Base-by-base conservation (phyloP, 306 rosid genomes). In the Quercus robur region DNA sequence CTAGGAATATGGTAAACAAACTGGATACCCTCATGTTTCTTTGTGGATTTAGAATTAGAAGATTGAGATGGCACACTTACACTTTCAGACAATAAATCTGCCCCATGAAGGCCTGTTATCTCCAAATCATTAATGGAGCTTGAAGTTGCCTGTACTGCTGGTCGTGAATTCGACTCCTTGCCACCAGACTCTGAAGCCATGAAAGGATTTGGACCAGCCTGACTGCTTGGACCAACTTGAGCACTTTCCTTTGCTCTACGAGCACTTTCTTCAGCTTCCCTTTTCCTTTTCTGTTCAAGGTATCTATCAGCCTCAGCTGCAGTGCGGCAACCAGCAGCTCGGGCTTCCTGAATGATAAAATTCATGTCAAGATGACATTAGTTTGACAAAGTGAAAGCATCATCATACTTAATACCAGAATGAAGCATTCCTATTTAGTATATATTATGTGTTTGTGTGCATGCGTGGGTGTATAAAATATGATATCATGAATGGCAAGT, bases 41-140 rank as follows among this genome's bases (percentile, higher is more conserved):
- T 52, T 72, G 55, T 14, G 25, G 31, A 46, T 30, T 30, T 15
- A 44, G 33, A 75, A 79, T 13, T 44, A 67, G 17, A 56, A 59
- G 70, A 63, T 56, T 18, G 63, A 72, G 72, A 77, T 67, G 20
- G 33, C n/a, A 67, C 8, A 84, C 97, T 93, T 85, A 95, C 99
- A 75, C 94, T 82, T 83, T 90, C 97, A 59, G 97, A 91, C 76
- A 95, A 97, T 70, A 93, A 75, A 85, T 93, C 98, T 19, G 90
- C 88, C 25, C 94, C 97, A 81, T 85, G 83, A 82, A 86, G 83
- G 83, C 97, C 93, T 38, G 86, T 59, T 12, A 75, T 74, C 82
- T 87, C 98, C 75, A 88, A 81, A 66, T 88, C 92, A 76, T 84
- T 83, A 75, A 79, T 81, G 67, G 95, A 87, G 84, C 86, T 88